Evolutionary conservation across 768 basidiomycete species (phyloP).

Genomic region (Tephrocybe rancida): DNA sequence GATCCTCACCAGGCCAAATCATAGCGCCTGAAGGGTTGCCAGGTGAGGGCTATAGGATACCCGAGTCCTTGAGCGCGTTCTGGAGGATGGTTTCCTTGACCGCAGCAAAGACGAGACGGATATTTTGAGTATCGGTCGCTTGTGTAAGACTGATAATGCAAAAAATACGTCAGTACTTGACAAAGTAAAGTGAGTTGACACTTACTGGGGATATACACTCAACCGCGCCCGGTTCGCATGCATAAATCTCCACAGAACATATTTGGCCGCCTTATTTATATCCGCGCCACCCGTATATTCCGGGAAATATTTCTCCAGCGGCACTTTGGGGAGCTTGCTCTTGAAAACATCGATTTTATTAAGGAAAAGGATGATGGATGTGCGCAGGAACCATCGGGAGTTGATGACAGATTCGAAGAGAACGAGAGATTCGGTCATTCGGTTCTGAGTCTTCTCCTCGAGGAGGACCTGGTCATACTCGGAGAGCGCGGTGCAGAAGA

Average conservation of each 20-base stretch:
- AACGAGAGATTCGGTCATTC: conserved; percentile 90
- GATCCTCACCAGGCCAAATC: conserved; percentile 3
- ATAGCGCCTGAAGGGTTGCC: neutral
- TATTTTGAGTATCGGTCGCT: conserved; percentile 20
- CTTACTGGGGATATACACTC: conserved; percentile 93
- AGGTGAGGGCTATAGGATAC: conserved; percentile 10
- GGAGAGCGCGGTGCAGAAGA: conserved; percentile 67
- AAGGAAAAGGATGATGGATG: conserved; percentile 89
- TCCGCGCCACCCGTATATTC: conserved; percentile 90
- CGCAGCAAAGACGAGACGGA: conserved; percentile 18
- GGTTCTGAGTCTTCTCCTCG: conserved; percentile 82
- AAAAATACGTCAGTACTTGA: neutral
- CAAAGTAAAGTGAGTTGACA: conserved; percentile 17
- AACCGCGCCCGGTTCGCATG: conserved; percentile 84
- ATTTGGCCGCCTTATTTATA: conserved; percentile 94
- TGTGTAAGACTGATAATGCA: conserved; percentile 15
- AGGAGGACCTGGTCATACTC: conserved; percentile 78
- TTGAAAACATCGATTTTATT: conserved; percentile 96
- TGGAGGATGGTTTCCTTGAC: conserved; percentile 21
- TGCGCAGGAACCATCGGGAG: conserved; percentile 87
- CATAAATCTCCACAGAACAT: conserved; percentile 94
- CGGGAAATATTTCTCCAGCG: conserved; percentile 77
- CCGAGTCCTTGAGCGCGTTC: conserved; percentile 20
- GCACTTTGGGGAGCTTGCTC: conserved; percentile 82
- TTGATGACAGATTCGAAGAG: conserved; percentile 92